These are phyloP conservation scores for Daldinia concentrica DNA, from an alignment of 495 filamentous ascomycete species.

Conservation along the genomic window DNA sequence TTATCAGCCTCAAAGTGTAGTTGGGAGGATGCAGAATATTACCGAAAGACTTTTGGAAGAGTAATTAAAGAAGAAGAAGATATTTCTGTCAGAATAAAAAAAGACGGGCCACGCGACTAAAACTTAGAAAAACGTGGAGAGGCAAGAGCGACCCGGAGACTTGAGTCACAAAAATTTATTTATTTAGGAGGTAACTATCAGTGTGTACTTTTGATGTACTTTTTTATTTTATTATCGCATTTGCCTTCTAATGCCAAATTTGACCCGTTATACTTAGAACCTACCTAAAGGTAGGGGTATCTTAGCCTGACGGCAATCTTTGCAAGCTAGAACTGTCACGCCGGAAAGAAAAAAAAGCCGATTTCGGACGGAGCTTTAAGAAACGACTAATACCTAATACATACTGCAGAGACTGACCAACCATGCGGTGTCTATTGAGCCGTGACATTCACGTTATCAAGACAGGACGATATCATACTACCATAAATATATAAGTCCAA, in stretches of 20 bases:
- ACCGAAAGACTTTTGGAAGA: slow-evolving; percentile 9
- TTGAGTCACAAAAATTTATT: slow-evolving; percentile 35
- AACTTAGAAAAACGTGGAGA: slow-evolving; percentile 4
- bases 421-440: slow-evolving; percentile 18
- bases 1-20: slow-evolving; percentile 37
- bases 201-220: slow-evolving; percentile 5
- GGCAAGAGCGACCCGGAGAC: background rate
- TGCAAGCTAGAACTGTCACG: slow-evolving; percentile 13
- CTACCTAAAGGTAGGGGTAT: background rate
- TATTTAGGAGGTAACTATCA: slow-evolving; percentile 17
- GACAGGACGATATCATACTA: background rate
- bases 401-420: slow-evolving; percentile 26
- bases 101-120: background rate
- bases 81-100: background rate
- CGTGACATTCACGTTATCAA: slow-evolving; percentile 7
- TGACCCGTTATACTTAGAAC: background rate
- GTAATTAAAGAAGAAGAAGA: slow-evolving; percentile 1
- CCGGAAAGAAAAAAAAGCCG: slow-evolving; percentile 25
- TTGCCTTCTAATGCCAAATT: slow-evolving; percentile 21
- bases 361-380: slow-evolving; percentile 32
- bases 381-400: background rate
- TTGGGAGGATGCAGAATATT: slow-evolving; percentile 4
- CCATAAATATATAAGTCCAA: background rate
- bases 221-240: slow-evolving; percentile 18
- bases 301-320: slow-evolving; percentile 19